These are phyloP conservation scores for Pestalotiopsis sp. DNA, from an alignment of 2,329 filamentous ascomycete species.

Conservation along the genomic window DNA sequence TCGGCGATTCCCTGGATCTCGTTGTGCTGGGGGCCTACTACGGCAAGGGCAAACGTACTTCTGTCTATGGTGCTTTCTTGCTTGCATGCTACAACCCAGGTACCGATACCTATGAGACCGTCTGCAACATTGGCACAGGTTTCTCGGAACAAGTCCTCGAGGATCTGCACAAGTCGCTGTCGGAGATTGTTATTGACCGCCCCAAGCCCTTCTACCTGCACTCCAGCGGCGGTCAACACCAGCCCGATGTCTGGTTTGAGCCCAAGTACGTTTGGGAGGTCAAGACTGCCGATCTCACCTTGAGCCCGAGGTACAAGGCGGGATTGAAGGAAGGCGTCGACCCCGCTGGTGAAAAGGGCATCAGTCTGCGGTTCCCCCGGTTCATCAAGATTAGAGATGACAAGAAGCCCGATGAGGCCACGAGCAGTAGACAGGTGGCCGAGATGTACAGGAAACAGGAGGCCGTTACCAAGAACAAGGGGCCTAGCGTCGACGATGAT, in stretches of 20 bases:
- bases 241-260: conserved; percentile 99
- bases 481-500: conserved; percentile 88
- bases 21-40: conserved; percentile 94
- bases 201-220: conserved; percentile 96
- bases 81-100: conserved; percentile 88
- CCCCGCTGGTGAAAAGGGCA: conserved; percentile 71
- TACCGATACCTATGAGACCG: conserved; percentile 85
- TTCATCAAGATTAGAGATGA: conserved; percentile 93
- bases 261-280: conserved; percentile 96
- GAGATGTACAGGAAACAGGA: conserved; percentile 98
- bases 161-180: conserved; percentile 77
- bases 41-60: conserved; percentile 93
- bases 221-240: conserved; percentile 81
- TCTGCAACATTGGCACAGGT: conserved; percentile 98
- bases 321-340: conserved; percentile 81
- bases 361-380: conserved; percentile 87
- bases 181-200: conserved; percentile 78
- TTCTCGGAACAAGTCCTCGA: conserved; percentile 96
- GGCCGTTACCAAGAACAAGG: conserved; percentile 83
- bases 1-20: conserved; percentile 94
- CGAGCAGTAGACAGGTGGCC: conserved; percentile 80
- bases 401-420: conserved; percentile 93
- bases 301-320: conserved; percentile 93
- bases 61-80: conserved; percentile 93
- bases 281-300: conserved; percentile 91